Percentiles rank a stretch among this genome's conserved stretches.
Evolutionary conservation across 176 grass and related monocot genomes (phyloP).

Genomic region (Triticum urartu): DNA sequence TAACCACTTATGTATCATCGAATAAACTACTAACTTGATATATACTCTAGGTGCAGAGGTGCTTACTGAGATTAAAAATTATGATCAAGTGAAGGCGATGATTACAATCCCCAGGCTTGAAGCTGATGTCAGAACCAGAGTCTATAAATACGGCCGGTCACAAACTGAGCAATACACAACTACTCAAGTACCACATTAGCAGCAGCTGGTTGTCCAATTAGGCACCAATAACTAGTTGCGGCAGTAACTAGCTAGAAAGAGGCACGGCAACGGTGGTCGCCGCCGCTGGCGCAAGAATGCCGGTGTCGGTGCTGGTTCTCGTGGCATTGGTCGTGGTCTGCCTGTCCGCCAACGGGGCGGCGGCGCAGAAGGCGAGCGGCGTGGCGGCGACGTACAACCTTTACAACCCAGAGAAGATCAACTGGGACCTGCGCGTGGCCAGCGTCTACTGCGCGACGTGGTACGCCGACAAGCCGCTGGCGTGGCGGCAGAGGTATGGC

Average conservation of each 20-base stretch:
- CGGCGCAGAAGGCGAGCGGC: constrained; percentile 42
- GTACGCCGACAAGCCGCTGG: constrained; percentile 46
- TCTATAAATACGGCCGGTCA: constrained; percentile 30
- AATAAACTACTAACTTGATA: neutral
- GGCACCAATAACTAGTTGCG: neutral
- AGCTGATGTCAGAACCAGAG: neutral
- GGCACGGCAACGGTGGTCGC: neutral
- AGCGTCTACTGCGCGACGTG: constrained; percentile 63
- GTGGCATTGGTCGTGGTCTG: neutral
- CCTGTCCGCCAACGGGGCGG: neutral
- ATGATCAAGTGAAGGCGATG: neutral
- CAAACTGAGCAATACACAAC: neutral
- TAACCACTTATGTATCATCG: neutral
- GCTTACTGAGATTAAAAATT: neutral
- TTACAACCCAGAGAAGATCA: constrained; percentile 44
- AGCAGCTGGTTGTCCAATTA: neutral
- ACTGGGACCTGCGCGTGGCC: constrained; percentile 51
- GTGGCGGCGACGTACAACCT: constrained; percentile 57
- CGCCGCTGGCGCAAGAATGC: neutral
- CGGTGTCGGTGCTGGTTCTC: neutral
- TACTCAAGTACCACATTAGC: neutral
- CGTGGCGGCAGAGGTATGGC: constrained; percentile 52
- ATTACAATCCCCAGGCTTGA: neutral
- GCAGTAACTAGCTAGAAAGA: neutral
- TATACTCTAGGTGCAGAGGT: neutral